Conservation (phyloP, 345 rosid species). For the Rhodamnia rubescens region DNA sequence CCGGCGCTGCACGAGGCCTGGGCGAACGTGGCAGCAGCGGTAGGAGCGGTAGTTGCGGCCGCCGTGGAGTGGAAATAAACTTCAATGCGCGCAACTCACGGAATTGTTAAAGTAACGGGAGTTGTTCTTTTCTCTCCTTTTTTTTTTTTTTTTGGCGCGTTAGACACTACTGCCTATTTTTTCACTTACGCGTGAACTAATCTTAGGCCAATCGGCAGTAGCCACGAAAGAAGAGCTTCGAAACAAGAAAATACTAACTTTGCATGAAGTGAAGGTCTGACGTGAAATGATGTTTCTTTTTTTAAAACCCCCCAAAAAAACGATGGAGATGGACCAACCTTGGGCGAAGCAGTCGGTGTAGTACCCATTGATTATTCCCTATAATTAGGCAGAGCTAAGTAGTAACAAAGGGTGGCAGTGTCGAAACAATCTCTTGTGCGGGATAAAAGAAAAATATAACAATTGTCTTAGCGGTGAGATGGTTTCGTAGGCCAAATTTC, state of each 20-base stretch:
- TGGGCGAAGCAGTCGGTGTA: too few relatives aligned
- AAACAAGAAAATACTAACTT: background rate
- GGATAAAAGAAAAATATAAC: too few relatives aligned
- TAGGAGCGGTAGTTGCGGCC: background rate
- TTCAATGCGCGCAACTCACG: background rate
- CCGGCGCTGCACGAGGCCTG: constrained; percentile 45
- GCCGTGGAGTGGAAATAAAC: background rate
- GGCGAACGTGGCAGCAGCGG: constrained; percentile 10
- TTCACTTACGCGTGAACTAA: background rate
- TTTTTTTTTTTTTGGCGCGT: background rate
- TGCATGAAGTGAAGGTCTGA: background rate
- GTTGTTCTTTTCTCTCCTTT: accelerated
- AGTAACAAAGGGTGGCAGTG: too few relatives aligned
- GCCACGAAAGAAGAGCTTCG: background rate
- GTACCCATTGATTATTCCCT: too few relatives aligned
- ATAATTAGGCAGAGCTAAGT: too few relatives aligned
- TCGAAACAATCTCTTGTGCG: too few relatives aligned
- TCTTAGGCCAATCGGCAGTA: background rate
- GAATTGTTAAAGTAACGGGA: background rate
- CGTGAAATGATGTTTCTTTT: too few relatives aligned
- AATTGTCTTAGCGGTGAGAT: too few relatives aligned
- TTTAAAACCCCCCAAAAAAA: too few relatives aligned
- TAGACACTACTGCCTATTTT: background rate
- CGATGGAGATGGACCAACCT: too few relatives aligned
- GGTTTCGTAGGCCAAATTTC: too few relatives aligned